Percentiles rank a stretch among this genome's conserved stretches.
These are phyloP conservation scores for Zymoseptoria ardabiliae DNA, from an alignment of 2,329 filamentous ascomycete species.

Conservation along the genomic window DNA sequence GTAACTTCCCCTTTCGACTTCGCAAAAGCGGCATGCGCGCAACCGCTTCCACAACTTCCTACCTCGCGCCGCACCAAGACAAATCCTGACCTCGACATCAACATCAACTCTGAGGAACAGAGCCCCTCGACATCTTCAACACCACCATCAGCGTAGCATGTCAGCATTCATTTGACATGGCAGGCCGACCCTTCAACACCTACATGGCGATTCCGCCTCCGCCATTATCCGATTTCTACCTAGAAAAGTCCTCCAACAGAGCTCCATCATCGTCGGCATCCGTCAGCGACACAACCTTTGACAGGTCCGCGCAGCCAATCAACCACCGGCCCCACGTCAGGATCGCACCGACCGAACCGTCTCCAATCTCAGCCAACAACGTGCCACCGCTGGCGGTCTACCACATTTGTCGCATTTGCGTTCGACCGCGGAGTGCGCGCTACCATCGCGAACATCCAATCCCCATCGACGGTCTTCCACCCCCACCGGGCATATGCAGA, in stretches of 20 bases:
- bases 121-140: neutral
- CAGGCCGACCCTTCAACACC: constrained; percentile 5
- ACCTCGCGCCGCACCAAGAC: neutral
- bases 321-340: neutral
- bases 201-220: constrained; percentile 21
- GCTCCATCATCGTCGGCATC: constrained; percentile 4
- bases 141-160: constrained; percentile 4
- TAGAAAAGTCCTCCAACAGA: constrained; percentile 3
- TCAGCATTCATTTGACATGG: constrained; percentile 13
- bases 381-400: constrained; percentile 26
- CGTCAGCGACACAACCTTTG: neutral
- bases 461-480: constrained; percentile 23
- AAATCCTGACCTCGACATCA: neutral
- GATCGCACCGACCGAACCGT: neutral
- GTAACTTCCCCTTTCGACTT: neutral
- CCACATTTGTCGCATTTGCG: constrained; percentile 30
- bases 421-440: constrained; percentile 26
- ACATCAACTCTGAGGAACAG: neutral
- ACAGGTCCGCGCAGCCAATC: neutral
- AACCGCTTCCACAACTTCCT: neutral
- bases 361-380: neutral
- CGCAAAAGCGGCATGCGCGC: neutral
- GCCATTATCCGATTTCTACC: constrained; percentile 24
- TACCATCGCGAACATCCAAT: constrained; percentile 31
- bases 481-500: constrained; percentile 28